These are phyloP conservation scores for Acanthamoeba polyphaga DNA, from an alignment of 208 protist species.

Conservation along the genomic window DNA sequence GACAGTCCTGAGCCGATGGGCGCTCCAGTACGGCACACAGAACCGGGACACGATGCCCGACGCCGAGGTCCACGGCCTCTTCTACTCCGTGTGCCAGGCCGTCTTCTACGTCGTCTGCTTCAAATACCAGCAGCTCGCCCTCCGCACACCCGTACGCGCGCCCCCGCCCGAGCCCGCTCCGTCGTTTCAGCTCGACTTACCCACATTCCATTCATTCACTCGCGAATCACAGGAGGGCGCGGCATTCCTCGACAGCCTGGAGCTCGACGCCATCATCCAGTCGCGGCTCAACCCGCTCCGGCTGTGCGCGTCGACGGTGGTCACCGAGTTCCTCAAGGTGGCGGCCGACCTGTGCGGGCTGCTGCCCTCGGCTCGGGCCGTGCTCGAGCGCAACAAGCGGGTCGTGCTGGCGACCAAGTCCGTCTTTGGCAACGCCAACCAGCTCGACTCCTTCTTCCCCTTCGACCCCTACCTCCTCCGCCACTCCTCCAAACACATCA, in stretches of 20 bases:
- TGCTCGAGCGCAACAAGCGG: conserved; percentile 77
- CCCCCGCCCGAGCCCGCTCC: background rate
- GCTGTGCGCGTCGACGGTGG: conserved; percentile 63
- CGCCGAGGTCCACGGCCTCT: conserved; percentile 80
- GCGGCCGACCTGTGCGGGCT: conserved; percentile 26
- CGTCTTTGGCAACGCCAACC: conserved; percentile 69
- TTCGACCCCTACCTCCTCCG: conserved; percentile 84
- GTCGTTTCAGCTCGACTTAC: background rate
- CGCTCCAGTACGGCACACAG: conserved; percentile 69
- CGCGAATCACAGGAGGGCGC: background rate
- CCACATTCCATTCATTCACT: too few relatives aligned
- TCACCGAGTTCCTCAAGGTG: conserved; percentile 66
- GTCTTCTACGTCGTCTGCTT: conserved; percentile 86
- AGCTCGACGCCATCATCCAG: background rate
- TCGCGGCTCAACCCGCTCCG: conserved; percentile 81
- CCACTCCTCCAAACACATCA: conserved; percentile 68
- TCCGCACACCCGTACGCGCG: background rate
- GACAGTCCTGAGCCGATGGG: conserved; percentile 6
- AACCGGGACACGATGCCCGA: conserved; percentile 69
- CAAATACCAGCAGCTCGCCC: conserved; percentile 61
- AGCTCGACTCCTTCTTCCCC: conserved; percentile 86
- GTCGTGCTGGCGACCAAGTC: conserved; percentile 77
- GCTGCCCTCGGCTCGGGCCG: background rate
- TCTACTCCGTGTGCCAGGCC: conserved; percentile 82
- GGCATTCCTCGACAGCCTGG: background rate